Percentiles rank a stretch among this genome's conserved stretches.
phyloP scores from a whole-genome alignment of 2,329 filamentous ascomycete species.

The Aspergillus pseudoglaucus region DNA sequence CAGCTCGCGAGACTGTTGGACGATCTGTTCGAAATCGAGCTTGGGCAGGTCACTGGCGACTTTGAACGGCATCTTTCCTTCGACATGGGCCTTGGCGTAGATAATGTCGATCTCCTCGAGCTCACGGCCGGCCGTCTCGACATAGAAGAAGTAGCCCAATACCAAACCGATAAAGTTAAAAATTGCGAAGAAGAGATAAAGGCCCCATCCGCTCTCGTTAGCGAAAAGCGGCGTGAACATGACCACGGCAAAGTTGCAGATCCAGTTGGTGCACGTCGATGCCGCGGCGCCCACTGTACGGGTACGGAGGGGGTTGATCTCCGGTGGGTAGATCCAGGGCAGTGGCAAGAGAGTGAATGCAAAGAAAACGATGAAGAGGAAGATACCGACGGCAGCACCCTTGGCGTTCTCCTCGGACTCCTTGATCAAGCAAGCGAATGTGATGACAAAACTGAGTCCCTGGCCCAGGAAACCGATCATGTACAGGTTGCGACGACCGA shows the following conservation, averaged over 20 bases:
- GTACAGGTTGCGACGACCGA: conserved; percentile 36
- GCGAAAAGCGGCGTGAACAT: conserved; percentile 42
- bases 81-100: conserved; percentile 33
- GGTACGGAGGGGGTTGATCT: conserved; percentile 48
- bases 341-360: conserved; percentile 58
- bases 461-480: conserved; percentile 28
- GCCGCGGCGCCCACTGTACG: conserved; percentile 47
- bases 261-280: conserved; percentile 48
- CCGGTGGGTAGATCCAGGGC: conserved; percentile 49
- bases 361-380: conserved; percentile 62
- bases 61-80: conserved; percentile 25
- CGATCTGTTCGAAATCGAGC: conserved; percentile 21
- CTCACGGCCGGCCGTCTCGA: conserved; percentile 38
- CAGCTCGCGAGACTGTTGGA: conserved; percentile 17
- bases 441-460: conserved; percentile 27
- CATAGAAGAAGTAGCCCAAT: conserved; percentile 47
- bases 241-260: conserved; percentile 48
- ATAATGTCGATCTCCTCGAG: conserved; percentile 38
- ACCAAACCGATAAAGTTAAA: conserved; percentile 39
- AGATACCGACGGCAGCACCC: conserved; percentile 51
- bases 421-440: conserved; percentile 27
- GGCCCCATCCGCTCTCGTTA: conserved; percentile 27
- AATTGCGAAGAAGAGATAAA: conserved; percentile 36
- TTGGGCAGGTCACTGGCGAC: conserved; percentile 24
- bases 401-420: conserved; percentile 18